phyloP scores from a whole-genome alignment of 2,329 filamentous ascomycete species.

The Alternaria atra region DNA sequence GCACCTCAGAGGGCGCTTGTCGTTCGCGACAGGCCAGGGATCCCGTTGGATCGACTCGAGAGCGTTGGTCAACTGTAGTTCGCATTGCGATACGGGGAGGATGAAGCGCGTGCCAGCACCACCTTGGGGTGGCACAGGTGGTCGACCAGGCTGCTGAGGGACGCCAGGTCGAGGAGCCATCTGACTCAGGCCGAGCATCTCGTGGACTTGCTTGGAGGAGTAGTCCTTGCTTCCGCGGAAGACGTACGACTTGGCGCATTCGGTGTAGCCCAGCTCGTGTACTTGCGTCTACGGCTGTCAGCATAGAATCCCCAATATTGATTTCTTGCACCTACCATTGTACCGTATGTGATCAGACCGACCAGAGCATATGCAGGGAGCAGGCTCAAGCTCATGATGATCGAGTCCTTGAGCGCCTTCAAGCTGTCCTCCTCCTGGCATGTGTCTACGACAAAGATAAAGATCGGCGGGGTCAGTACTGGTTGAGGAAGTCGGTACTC shows the following conservation, averaged over 20 bases:
- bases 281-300: constrained; percentile 76
- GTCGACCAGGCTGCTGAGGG: constrained; percentile 77
- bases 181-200: constrained; percentile 89
- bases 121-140: constrained; percentile 69
- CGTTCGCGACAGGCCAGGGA: constrained; percentile 95
- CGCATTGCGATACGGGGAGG: constrained; percentile 91
- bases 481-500: constrained; percentile 84
- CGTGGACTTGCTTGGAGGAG: constrained; percentile 97
- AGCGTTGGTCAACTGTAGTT: constrained; percentile 96
- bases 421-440: constrained; percentile 90
- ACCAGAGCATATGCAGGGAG: constrained; percentile 84
- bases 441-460: constrained; percentile 86
- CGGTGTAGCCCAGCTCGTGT: constrained; percentile 96
- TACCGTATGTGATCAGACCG: constrained; percentile 86
- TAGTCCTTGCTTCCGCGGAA: constrained; percentile 99
- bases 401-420: constrained; percentile 82
- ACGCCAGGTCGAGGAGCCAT: constrained; percentile 73
- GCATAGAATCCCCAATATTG: neutral
- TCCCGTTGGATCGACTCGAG: constrained; percentile 96
- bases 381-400: constrained; percentile 85
- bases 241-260: constrained; percentile 98
- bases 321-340: constrained; percentile 71
- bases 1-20: constrained; percentile 88
- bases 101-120: constrained; percentile 90
- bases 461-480: constrained; percentile 85